Percentiles rank a stretch among this genome's conserved stretches.
Evolutionary conservation across 2,329 filamentous ascomycete genomes (phyloP).

Genomic region (Alternaria arborescens): DNA sequence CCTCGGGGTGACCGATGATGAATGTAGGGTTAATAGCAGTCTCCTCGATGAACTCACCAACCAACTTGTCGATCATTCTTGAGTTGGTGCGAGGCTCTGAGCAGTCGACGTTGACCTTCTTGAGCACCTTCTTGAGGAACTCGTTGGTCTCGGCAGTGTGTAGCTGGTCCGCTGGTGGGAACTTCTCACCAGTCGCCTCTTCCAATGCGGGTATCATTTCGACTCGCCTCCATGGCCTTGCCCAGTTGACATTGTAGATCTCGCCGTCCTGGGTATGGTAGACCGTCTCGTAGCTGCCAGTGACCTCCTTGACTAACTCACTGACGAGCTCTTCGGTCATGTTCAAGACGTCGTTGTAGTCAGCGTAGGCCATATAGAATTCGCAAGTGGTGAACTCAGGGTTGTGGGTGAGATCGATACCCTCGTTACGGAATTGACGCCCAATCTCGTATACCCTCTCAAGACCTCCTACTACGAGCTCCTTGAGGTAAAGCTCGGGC

Average conservation of each 20-base stretch:
- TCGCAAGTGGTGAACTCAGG: constrained; percentile 98
- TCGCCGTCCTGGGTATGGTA: constrained; percentile 90
- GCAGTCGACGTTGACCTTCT: constrained; percentile 92
- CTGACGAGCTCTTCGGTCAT: constrained; percentile 94
- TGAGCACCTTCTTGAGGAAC: constrained; percentile 78
- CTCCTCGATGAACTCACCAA: constrained; percentile 94
- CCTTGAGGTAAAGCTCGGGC: constrained; percentile 96
- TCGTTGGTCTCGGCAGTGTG: constrained; percentile 89
- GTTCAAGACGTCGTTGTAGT: constrained; percentile 84
- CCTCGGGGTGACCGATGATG: constrained; percentile 81
- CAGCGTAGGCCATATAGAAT: constrained; percentile 82
- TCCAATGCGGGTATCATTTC: constrained; percentile 97
- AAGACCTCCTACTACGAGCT: constrained; percentile 90
- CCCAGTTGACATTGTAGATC: constrained; percentile 93
- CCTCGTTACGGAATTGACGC: constrained; percentile 94
- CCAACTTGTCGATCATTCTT: constrained; percentile 93
- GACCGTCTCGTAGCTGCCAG: constrained; percentile 82
- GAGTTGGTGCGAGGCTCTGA: constrained; percentile 90
- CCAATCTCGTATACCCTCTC: constrained; percentile 96
- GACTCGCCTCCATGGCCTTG: constrained; percentile 88
- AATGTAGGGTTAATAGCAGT: constrained; percentile 93
- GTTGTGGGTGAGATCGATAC: constrained; percentile 93
- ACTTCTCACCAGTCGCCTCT: constrained; percentile 89
- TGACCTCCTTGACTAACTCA: constrained; percentile 85
- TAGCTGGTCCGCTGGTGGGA: constrained; percentile 86